Evolutionary conservation across 2,329 filamentous ascomycete genomes (phyloP).

Genomic region (Colletotrichum sidae): DNA sequence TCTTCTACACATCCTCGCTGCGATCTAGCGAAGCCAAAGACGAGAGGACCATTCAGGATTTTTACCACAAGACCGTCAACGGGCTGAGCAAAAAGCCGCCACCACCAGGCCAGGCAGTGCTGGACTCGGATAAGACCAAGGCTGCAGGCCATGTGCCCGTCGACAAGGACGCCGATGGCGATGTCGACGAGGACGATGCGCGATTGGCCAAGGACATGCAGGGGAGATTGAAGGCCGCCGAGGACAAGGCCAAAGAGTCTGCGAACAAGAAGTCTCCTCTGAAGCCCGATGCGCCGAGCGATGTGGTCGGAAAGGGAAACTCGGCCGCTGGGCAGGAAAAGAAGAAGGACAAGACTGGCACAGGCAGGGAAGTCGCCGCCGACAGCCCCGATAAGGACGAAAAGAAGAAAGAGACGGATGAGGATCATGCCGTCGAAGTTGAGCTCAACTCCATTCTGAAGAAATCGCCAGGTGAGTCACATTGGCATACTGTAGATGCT

Average conservation of each 20-base stretch:
- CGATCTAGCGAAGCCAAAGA: constrained; percentile 62
- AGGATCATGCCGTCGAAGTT: constrained; percentile 73
- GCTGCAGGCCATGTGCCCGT: constrained; percentile 53
- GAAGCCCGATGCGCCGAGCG: constrained; percentile 68
- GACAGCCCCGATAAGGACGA: constrained; percentile 46
- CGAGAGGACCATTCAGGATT: constrained; percentile 60
- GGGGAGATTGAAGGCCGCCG: constrained; percentile 74
- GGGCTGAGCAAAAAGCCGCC: constrained; percentile 52
- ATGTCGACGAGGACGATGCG: constrained; percentile 67
- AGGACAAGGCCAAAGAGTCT: constrained; percentile 74
- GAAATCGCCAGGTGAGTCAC: constrained; percentile 78
- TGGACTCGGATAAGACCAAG: constrained; percentile 53
- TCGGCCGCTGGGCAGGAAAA: constrained; percentile 64
- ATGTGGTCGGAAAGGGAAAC: constrained; percentile 69
- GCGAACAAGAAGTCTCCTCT: constrained; percentile 75
- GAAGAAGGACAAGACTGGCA: constrained; percentile 60
- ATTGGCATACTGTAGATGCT: background rate
- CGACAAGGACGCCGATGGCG: constrained; percentile 66
- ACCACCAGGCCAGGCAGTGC: constrained; percentile 50
- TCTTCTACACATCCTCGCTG: constrained; percentile 78
- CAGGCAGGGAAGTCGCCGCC: constrained; percentile 54
- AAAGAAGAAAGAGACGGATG: constrained; percentile 62
- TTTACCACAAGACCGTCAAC: constrained; percentile 70
- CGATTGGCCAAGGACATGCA: constrained; percentile 65
- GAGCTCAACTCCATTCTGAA: constrained; percentile 86